phyloP scores from a whole-genome alignment of 768 basidiomycete species.

The Harrya chromipes region DNA sequence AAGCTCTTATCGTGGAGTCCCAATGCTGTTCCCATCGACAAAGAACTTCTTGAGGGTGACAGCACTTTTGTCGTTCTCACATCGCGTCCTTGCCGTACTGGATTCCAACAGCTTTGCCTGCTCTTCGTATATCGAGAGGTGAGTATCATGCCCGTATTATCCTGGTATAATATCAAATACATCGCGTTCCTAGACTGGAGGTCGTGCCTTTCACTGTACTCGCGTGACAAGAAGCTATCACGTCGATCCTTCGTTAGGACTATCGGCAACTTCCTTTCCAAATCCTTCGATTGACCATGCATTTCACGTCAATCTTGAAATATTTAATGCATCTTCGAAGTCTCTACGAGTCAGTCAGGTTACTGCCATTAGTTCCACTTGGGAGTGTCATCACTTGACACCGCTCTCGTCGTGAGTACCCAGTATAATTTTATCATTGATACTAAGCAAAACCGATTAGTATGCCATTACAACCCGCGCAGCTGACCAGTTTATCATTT shows the following conservation, averaged over 20 bases:
- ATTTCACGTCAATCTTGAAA: conserved; percentile 54
- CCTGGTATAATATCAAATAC: background rate
- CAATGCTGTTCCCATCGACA: conserved; percentile 40
- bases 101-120: conserved; percentile 51
- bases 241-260: conserved; percentile 56
- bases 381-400: conserved; percentile 50
- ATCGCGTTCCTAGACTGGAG: conserved; percentile 38
- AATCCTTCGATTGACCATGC: conserved; percentile 44
- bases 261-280: conserved; percentile 51
- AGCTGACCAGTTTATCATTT: conserved; percentile 46
- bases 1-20: conserved; percentile 49
- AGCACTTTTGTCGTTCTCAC: conserved; percentile 49
- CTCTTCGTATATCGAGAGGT: conserved; percentile 71
- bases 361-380: conserved; percentile 63
- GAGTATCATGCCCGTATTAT: conserved; percentile 4
- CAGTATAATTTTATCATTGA: background rate
- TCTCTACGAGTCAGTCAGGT: conserved; percentile 54
- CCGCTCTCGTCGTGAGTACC: conserved; percentile 43
- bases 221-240: conserved; percentile 54
- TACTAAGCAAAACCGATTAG: conserved; percentile 31
- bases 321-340: conserved; percentile 48
- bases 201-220: conserved; percentile 54
- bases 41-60: conserved; percentile 45
- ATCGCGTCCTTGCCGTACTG: conserved; percentile 48
- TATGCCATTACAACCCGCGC: conserved; percentile 42